These are phyloP conservation scores for Epichloe amarillans DNA, from an alignment of 2,329 filamentous ascomycete species.

Conservation along the genomic window DNA sequence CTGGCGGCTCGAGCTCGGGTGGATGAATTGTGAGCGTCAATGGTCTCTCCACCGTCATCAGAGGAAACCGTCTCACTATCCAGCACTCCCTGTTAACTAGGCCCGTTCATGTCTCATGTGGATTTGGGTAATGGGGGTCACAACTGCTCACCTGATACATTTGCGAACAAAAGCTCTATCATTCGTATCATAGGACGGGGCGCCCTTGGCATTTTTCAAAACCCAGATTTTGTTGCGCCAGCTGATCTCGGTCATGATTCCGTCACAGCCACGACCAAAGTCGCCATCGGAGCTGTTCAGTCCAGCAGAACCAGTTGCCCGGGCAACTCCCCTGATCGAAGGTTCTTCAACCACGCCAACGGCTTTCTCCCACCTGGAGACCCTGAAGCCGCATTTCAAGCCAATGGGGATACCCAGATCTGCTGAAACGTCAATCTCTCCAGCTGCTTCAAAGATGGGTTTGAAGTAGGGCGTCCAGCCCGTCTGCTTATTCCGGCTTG, in stretches of 20 bases:
- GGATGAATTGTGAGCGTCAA: not conserved
- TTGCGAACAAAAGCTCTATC: conserved; percentile 9
- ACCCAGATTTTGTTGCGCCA: conserved; percentile 16
- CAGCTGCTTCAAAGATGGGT: conserved; percentile 16
- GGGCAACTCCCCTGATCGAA: conserved; percentile 13
- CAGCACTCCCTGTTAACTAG: not conserved
- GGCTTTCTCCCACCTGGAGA: conserved; percentile 10
- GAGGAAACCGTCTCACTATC: not conserved
- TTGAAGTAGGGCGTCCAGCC: conserved; percentile 17
- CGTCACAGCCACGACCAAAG: conserved; percentile 13
- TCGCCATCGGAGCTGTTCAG: conserved; percentile 7
- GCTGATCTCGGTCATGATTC: conserved; percentile 15
- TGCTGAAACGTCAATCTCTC: conserved; percentile 14
- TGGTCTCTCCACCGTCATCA: not conserved
- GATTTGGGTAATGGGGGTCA: not conserved
- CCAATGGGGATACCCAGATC: conserved; percentile 16
- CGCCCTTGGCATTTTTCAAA: conserved; percentile 6
- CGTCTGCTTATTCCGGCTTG: conserved; percentile 7
- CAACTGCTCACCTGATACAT: conserved; percentile 12
- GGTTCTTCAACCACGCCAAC: conserved; percentile 16
- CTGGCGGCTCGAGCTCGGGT: too few species aligned
- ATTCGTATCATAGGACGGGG: conserved; percentile 12
- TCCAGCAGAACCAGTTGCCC: conserved; percentile 9
- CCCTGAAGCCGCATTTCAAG: conserved; percentile 13
- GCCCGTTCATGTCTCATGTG: not conserved